A percentile compares a stretch with the other conserved stretches of the same genome.
These are phyloP conservation scores for Senna tora DNA, from an alignment of 306 rosid species.

Conservation along the genomic window DNA sequence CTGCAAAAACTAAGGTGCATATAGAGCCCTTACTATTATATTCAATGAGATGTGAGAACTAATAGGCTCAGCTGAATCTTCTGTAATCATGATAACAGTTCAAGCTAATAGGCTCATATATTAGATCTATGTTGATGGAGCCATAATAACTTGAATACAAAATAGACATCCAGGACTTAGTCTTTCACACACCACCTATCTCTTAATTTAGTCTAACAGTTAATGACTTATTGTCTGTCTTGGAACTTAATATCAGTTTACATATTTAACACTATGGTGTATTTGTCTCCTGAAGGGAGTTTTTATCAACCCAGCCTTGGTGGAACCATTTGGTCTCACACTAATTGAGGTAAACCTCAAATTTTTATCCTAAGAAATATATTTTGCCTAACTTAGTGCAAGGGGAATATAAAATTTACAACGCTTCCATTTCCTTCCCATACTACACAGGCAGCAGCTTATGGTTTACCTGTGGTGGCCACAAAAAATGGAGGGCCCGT, in stretches of 20 bases:
- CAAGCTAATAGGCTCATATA: not conserved
- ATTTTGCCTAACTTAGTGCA: not conserved
- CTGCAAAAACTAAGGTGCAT: conserved; percentile 81
- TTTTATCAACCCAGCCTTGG: conserved; percentile 85
- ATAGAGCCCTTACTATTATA: conserved; percentile 10
- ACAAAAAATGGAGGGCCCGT: conserved; percentile 90
- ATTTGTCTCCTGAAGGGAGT: conserved; percentile 69
- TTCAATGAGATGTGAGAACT: not conserved
- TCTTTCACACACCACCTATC: not conserved
- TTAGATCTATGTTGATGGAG: not conserved
- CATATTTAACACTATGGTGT: conserved; percentile 17
- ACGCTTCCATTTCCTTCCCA: conserved; percentile 10
- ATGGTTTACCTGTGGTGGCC: conserved; percentile 87
- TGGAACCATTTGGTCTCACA: conserved; percentile 90
- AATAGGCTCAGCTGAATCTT: not conserved
- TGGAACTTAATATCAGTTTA: conserved; percentile 35
- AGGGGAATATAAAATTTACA: conserved; percentile 13
- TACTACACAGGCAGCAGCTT: conserved; percentile 73
- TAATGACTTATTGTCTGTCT: not conserved
- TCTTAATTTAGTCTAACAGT: conserved; percentile 1
- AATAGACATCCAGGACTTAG: not conserved
- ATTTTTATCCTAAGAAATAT: not conserved
- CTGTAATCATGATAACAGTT: not conserved
- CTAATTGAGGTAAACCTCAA: conserved; percentile 66
- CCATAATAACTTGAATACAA: not conserved